Base-by-base conservation (phyloP, 345 rosid genomes). In the Rhizophora mangle region DNA sequence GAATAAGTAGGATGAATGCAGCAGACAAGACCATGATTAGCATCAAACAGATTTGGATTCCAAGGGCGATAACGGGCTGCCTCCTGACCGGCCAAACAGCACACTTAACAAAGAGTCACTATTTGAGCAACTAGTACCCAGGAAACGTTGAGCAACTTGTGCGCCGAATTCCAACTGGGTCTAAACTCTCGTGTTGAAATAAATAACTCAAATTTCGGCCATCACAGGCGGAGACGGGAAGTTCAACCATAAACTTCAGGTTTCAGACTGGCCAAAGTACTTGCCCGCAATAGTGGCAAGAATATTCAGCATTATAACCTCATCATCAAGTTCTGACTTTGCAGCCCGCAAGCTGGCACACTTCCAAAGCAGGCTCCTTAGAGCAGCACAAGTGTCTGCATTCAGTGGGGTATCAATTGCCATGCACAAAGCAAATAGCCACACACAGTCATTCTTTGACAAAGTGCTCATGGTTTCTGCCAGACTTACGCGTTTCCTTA, bases 371-470 rank as follows among this genome's bases (percentile, higher is more conserved):
- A 90, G 75, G 71, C 83, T 74, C 16, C 94, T 84, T 19, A 92
- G 83, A 30, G 85, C 77, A 73, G 94, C 98, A 49, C 88, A 76
- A 6, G 90, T 83, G 72, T 86, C 94, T 0, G 85, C 92, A 59
- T 86, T 85, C 47, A 88, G 36, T 3, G 99, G 99, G 36, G 85
- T 76, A 57, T 95, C 97, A 36, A 92, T 83, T 16, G 91, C 85
- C 55, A 94, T 90, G 60, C 92, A 87, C 27, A 92, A 78, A 29
- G 96, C 89, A 72, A 88, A 86, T 37, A 92, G 79, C 98, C 97
- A 95, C 55, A 76, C 49, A 26, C 89, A 84, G 24, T 87, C 90
- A 9, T 62, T 77, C 72, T 80, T 83, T 18, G 86, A 67, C 24
- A 88, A 75, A 4, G 60, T 60, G 62, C 58, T 73, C 71, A 43